A percentile compares a stretch with the other conserved stretches of the same genome.
Evolutionary conservation across 169 alveolate species (phyloP).

Genomic region (Babesia ovis): DNA sequence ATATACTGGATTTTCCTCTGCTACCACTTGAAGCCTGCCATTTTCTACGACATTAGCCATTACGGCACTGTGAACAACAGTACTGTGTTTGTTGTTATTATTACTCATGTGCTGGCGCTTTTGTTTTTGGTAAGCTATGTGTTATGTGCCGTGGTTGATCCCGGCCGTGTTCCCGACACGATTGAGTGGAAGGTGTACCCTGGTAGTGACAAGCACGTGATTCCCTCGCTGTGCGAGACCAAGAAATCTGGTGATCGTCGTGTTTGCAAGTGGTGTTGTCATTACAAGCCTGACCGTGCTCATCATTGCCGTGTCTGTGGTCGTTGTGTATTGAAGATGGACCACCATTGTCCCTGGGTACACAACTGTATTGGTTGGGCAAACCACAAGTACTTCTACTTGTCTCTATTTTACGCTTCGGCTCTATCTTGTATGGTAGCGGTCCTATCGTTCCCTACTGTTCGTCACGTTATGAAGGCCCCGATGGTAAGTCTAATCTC

Average conservation of each 20-base stretch:
- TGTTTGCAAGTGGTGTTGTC: constrained; percentile 78
- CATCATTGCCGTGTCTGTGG: constrained; percentile 84
- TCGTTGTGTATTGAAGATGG: constrained; percentile 86
- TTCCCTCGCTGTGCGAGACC: constrained; percentile 65
- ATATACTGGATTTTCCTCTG: constrained; percentile 28
- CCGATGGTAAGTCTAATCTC: constrained; percentile 30
- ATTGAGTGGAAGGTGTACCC: constrained; percentile 78
- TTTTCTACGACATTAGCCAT: constrained; percentile 33
- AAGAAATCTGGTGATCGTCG: constrained; percentile 75
- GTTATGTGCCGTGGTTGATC: constrained; percentile 77
- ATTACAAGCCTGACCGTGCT: constrained; percentile 79
- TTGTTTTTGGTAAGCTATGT: constrained; percentile 78
- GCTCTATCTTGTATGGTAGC: constrained; percentile 72
- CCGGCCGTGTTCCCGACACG: constrained; percentile 84
- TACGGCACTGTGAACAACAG: constrained; percentile 41
- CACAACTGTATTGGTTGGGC: constrained; percentile 87
- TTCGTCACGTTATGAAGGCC: constrained; percentile 14
- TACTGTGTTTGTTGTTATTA: constrained; percentile 27
- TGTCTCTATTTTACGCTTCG: constrained; percentile 78
- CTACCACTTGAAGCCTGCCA: constrained; percentile 55
- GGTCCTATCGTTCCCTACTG: constrained; percentile 71
- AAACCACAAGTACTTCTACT: constrained; percentile 84
- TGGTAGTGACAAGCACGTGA: constrained; percentile 19
- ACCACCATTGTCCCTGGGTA: constrained; percentile 91
- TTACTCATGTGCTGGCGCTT: constrained; percentile 58